Evolutionary conservation across 805 yeast species (phyloP), one percentile per base, ranked within the genome.

Genomic region (Saturnispora galanensis): DNA sequence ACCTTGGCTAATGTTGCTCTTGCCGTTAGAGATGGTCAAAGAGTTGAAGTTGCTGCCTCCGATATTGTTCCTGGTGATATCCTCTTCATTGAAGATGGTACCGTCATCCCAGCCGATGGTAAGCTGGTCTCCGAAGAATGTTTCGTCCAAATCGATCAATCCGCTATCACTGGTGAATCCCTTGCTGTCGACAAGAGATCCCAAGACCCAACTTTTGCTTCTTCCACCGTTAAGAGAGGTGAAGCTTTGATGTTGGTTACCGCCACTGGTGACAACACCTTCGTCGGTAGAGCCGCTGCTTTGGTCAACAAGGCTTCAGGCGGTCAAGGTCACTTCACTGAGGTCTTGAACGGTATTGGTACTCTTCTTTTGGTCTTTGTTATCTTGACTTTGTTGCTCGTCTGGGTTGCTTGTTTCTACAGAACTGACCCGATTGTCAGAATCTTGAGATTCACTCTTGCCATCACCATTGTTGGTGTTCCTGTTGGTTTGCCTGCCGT

Each of bases 401-500:
- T 88, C 64, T 88, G 96, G 96, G 74, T 76, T 63, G 88, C 96
- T 67, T 74, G 85, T 72, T 87, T 88, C 89, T 88, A 88, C 83
- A 80, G 96, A 74, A 76, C 95, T 58, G 79, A 77, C 66, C 76
- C 72, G 65, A 86, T 88, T 66, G 96, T 88, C 62, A 73, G 80
- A 59, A 84, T 88, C 71, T 76, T 88, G 68, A 79, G 95, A 74
- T 84, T 80, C 82, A 83, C 95, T 59, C 74, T 88, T 66, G 96
- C 95, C 58, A 87, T 88, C 69, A 88, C 96, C 74, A 86, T 88
- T 71, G 82, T 88, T 60, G 96, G 96, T 82, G 96, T 88, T 59
- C 96, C 96, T 68, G 96, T 88, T 57, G 96, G 96, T 84, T 80
- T 88, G 67, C 96, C 96, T 69, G 96, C 95, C 67, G 96, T 88